phyloP scores from a whole-genome alignment of 2,329 filamentous ascomycete genomes.

The Mollisia scopiformis region DNA sequence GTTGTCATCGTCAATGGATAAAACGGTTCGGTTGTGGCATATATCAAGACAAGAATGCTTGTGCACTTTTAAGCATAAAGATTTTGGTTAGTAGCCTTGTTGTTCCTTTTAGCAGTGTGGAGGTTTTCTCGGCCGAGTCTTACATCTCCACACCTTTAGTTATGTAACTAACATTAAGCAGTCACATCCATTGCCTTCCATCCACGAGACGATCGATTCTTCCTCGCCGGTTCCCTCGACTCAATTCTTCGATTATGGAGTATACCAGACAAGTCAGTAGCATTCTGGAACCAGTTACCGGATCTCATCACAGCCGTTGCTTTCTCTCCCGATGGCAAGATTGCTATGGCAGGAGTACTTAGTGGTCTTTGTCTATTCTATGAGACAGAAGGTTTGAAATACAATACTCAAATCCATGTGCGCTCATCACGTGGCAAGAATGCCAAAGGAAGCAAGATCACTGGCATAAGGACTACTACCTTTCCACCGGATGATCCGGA shows the following conservation, averaged over 20 bases:
- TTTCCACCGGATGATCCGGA: constrained; percentile 58
- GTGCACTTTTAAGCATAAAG: constrained; percentile 91
- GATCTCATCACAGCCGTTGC: constrained; percentile 94
- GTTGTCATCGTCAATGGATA: constrained; percentile 96
- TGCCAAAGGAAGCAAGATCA: constrained; percentile 96
- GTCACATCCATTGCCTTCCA: constrained; percentile 96
- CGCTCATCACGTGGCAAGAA: constrained; percentile 90
- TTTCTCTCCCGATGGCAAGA: constrained; percentile 90
- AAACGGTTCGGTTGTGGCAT: constrained; percentile 95
- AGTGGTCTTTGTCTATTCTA: constrained; percentile 88
- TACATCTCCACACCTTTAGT: background rate
- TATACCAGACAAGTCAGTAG: constrained; percentile 93
- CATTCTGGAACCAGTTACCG: constrained; percentile 74
- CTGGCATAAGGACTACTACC: constrained; percentile 79
- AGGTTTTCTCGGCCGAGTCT: background rate
- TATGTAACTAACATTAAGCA: background rate
- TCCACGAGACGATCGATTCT: constrained; percentile 93
- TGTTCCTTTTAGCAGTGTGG: background rate
- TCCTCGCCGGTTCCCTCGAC: constrained; percentile 90
- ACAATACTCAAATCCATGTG: constrained; percentile 87
- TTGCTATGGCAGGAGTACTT: constrained; percentile 84
- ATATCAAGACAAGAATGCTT: constrained; percentile 82
- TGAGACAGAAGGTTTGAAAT: constrained; percentile 87
- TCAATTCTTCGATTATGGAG: constrained; percentile 90
- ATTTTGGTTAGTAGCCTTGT: constrained; percentile 56